These are phyloP conservation scores for Bonia amplexicaulis DNA, from an alignment of 176 grass and related monocot genomes.

Conservation along the genomic window DNA sequence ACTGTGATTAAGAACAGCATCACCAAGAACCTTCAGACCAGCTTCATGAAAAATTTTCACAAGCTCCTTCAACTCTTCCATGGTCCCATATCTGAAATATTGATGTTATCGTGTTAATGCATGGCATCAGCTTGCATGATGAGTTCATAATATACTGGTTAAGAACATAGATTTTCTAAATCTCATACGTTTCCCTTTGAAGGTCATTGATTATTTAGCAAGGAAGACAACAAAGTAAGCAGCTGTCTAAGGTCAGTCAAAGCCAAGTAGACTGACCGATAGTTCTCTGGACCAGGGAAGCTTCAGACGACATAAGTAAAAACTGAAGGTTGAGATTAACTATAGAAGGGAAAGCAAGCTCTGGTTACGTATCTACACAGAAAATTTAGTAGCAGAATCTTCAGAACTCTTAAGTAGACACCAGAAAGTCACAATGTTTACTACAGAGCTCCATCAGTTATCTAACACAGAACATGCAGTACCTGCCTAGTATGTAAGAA, in stretches of 20 bases:
- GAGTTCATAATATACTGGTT: background rate
- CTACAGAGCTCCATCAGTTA: background rate
- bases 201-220: background rate
- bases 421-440: background rate
- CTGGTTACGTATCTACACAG: background rate
- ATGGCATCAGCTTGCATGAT: background rate
- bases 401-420: background rate
- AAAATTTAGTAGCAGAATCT: slow-evolving; percentile 23
- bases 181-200: background rate
- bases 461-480: background rate
- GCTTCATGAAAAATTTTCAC: slow-evolving; percentile 71
- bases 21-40: slow-evolving; percentile 92
- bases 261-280: background rate
- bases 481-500: background rate
- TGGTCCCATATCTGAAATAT: slow-evolving; percentile 78
- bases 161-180: background rate
- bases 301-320: background rate
- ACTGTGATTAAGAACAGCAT: slow-evolving; percentile 89
- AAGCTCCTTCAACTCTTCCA: slow-evolving; percentile 79
- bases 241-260: background rate
- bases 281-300: background rate
- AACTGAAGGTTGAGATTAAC: background rate
- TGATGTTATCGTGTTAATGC: background rate
- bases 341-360: background rate
- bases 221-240: background rate